These are phyloP conservation scores for Fusarium sp. DNA, from an alignment of 2,329 filamentous ascomycete genomes.

Conservation along the genomic window DNA sequence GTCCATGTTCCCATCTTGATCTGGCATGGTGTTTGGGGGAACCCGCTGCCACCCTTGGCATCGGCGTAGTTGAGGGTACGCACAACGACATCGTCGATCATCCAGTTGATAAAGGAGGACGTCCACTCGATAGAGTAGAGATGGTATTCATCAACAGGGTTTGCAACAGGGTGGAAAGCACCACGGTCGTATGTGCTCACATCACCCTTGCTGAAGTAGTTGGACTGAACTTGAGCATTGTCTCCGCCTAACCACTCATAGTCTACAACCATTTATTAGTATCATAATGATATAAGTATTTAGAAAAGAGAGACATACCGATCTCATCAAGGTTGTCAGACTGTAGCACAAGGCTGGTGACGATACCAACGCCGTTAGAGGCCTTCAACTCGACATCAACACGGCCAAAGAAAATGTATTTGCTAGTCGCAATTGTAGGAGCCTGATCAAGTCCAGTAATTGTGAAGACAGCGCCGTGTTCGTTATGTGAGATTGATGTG, in stretches of 20 bases:
- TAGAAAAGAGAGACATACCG: conserved; percentile 1
- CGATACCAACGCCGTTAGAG: conserved; percentile 79
- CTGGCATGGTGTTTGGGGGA: conserved; percentile 80
- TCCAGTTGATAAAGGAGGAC: conserved; percentile 72
- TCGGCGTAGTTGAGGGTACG: conserved; percentile 72
- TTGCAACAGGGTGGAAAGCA: conserved; percentile 65
- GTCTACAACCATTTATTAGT: conserved; percentile 59
- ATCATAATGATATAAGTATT: accelerated
- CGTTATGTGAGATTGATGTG: conserved; percentile 45
- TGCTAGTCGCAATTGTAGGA: conserved; percentile 75
- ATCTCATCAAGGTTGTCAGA: conserved; percentile 78
- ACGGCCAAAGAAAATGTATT: conserved; percentile 89
- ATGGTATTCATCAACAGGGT: conserved; percentile 66
- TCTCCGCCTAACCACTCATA: conserved; percentile 85
- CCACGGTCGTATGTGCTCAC: conserved; percentile 75
- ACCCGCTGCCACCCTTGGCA: conserved; percentile 69
- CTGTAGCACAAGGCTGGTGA: conserved; percentile 81
- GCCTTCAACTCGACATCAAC: conserved; percentile 78
- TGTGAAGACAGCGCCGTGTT: conserved; percentile 57
- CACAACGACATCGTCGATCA: conserved; percentile 70
- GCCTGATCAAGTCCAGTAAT: conserved; percentile 70
- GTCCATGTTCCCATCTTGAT: conserved; percentile 78
- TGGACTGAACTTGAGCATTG: conserved; percentile 78
- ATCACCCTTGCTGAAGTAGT: conserved; percentile 84
- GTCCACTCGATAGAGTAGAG: conserved; percentile 79